Evolutionary conservation across 2,329 filamentous ascomycete species (phyloP).

Genomic region (Alternaria gansuensis): DNA sequence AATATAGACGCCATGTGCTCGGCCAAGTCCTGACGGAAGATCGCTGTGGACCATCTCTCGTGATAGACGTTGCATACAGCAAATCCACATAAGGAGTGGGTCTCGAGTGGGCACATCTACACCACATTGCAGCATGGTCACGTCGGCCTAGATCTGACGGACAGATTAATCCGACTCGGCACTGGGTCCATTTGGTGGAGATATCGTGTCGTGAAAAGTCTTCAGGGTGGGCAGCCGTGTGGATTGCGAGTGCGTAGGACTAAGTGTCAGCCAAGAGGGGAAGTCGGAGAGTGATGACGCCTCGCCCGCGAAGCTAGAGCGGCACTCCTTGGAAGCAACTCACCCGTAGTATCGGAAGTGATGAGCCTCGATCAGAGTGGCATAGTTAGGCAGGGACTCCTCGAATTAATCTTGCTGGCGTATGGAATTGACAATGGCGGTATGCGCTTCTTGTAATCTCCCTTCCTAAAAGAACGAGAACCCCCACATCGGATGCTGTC

Average conservation of each 20-base stretch:
- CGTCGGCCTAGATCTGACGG: background rate
- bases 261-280: conserved; percentile 5
- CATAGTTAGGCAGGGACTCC: background rate
- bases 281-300: background rate
- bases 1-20: background rate
- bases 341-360: background rate
- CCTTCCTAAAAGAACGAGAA: conserved; percentile 1
- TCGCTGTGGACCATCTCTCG: background rate
- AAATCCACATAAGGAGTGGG: background rate
- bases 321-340: background rate
- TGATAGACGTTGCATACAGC: background rate
- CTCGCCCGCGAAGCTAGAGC: background rate
- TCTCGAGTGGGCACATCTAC: background rate
- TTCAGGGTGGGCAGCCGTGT: conserved; percentile 1
- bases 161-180: background rate
- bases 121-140: background rate
- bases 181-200: background rate
- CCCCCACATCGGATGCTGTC: conserved; percentile 17
- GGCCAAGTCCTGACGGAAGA: background rate
- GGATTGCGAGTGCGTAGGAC: conserved; percentile 2
- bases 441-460: conserved; percentile 1
- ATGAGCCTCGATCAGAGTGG: background rate
- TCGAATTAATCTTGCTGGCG: background rate
- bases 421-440: conserved; percentile 3
- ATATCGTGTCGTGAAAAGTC: background rate